Conservation (phyloP, 192 early-diverging fungal genomes). For the Rhizophlyctis rosea region DNA sequence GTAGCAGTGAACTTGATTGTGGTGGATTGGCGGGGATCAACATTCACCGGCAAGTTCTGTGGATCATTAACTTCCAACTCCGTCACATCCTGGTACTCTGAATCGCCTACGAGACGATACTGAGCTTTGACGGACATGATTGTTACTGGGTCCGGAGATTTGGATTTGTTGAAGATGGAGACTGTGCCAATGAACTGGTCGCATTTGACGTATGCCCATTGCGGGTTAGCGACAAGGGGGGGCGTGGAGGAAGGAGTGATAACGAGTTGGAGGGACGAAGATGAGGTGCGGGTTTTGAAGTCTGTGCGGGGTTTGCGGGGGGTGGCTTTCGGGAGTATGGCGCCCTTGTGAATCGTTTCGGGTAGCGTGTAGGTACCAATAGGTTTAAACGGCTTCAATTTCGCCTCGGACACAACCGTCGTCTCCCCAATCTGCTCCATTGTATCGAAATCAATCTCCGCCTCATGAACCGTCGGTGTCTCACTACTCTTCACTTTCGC, state of each 20-base stretch:
- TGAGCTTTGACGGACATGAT: conserved; percentile 37
- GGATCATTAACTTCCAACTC: conserved; percentile 18
- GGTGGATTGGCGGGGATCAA: conserved; percentile 34
- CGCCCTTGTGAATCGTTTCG: conserved; percentile 27
- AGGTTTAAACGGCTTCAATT: conserved; percentile 39
- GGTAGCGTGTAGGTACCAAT: conserved; percentile 34
- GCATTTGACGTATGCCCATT: conserved; percentile 27
- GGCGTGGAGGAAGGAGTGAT: conserved; percentile 22
- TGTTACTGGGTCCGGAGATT: conserved; percentile 22
- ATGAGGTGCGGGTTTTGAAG: conserved; percentile 15
- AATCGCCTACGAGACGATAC: conserved; percentile 46
- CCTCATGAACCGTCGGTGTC: conserved; percentile 14
- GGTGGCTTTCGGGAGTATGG: conserved; percentile 22
- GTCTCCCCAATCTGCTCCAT: conserved; percentile 26
- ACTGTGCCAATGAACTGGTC: conserved; percentile 45
- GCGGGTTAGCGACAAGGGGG: conserved; percentile 36
- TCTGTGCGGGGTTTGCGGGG: conserved; percentile 31
- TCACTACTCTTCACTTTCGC: conserved; percentile 32
- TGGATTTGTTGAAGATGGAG: conserved; percentile 38
- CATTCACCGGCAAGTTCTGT: conserved; percentile 27
- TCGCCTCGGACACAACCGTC: conserved; percentile 24
- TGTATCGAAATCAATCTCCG: conserved; percentile 30
- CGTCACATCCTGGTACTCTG: conserved; percentile 30
- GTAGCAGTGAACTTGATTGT: conserved; percentile 32
- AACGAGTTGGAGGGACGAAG: conserved; percentile 18